phyloP scores from a whole-genome alignment of 1,284 basidiomycete genomes.

The Trichosporon faecale region DNA sequence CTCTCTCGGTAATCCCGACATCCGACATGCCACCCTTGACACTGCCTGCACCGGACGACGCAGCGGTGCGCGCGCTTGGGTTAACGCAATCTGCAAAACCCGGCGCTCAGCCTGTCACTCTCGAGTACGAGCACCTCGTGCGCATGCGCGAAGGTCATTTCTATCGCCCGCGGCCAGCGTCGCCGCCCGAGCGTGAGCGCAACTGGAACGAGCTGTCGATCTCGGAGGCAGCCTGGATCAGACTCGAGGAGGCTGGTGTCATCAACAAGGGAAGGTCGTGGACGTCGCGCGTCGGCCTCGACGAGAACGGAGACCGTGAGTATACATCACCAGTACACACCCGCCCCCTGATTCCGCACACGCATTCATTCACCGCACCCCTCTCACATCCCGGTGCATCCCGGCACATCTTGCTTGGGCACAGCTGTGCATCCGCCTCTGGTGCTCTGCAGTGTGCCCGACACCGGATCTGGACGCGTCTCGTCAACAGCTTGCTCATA shows the following conservation, averaged over 20 bases:
- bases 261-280: constrained; percentile 27
- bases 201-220: constrained; percentile 25
- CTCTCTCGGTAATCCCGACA: constrained; percentile 24
- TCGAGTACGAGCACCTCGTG: constrained; percentile 23
- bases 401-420: neutral
- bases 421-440: neutral
- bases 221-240: constrained; percentile 30
- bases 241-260: constrained; percentile 31
- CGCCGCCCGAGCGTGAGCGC: constrained; percentile 11
- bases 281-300: constrained; percentile 25
- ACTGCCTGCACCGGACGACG: constrained; percentile 19
- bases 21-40: constrained; percentile 19
- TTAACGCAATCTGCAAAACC: constrained; percentile 11
- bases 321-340: neutral
- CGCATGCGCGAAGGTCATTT: constrained; percentile 28
- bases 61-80: constrained; percentile 20
- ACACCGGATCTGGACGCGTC: neutral
- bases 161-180: neutral
- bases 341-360: neutral
- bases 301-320: constrained; percentile 30
- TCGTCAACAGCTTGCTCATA: neutral
- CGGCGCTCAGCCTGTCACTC: constrained; percentile 7
- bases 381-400: neutral
- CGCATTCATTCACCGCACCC: neutral
- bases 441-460: neutral